Evolutionary conservation across 306 rosid species (phyloP), one percentile per base, ranked within the genome.

Genomic region (Arachis stenosperma): DNA sequence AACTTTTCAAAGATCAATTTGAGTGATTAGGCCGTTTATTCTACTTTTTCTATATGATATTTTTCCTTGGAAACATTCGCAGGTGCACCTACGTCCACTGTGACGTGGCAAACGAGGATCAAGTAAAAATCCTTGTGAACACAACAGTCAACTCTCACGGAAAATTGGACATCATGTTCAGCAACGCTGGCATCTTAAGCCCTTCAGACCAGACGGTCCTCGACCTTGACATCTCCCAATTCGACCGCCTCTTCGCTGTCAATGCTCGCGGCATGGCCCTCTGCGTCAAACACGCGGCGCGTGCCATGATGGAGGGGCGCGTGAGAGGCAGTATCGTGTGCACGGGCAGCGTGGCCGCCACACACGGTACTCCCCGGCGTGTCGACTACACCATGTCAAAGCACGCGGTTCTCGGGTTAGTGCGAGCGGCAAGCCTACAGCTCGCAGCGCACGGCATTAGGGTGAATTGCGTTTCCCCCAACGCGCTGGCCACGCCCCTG

Each of bases 381-480:
- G 79, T 83, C 0, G 86, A 82, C 46, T 88, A 88, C 73, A 9
- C 8, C 22, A 82, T 88, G 90, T 80, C 90, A 27, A 88, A 88
- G 81, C 90, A 88, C n/a, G 90, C 90, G 3, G 82, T 89, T 67
- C n/a, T 82, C 10, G 90, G 93, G 9, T 41, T 89, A 51, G 69
- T 86, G 50, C 43, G 89, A 0, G 36, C 80, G 3, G 90, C 89
- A 14, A 83, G 87, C 60, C 3, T 59, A 46, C 90, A 80, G 55
- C 74, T 83, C 0, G 84, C 73, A 59, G 78, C 3, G 53, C 62
- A 79, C 22, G 89, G 89, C 1, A 80, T 88, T 0, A 81, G 89
- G 68, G 93, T 88, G 69, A 88, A 88, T 64, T 74, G 85, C 53
- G 86, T 88, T 15, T 88, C 93, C 2, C 89, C 93, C 2, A 74